Conservation (phyloP, 1,284 basidiomycete genomes). For the Leccinum angustisporum region DNA sequence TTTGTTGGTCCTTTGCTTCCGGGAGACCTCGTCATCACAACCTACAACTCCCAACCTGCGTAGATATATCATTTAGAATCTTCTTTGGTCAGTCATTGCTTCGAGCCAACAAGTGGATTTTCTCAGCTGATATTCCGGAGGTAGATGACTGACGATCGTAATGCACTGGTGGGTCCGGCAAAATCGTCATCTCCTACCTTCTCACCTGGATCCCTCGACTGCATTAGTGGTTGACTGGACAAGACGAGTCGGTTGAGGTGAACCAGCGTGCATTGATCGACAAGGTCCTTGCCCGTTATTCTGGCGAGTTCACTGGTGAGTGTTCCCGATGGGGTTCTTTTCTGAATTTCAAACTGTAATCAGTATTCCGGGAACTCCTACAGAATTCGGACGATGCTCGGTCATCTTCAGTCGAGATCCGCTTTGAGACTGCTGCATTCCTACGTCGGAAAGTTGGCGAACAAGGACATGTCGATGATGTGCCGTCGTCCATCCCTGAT, state of each 20-base stretch:
- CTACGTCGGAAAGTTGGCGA: constrained; percentile 40
- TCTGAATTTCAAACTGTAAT: not conserved
- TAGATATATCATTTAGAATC: not conserved
- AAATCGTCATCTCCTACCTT: not conserved
- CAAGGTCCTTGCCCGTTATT: constrained; percentile 92
- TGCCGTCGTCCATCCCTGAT: constrained; percentile 48
- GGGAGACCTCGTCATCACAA: not conserved
- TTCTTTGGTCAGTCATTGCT: not conserved
- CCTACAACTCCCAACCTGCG: not conserved
- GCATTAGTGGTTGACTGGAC: constrained; percentile 64
- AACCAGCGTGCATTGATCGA: constrained; percentile 94
- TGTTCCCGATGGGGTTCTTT: not conserved
- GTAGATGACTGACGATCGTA: constrained; percentile 14
- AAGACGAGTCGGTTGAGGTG: constrained; percentile 87
- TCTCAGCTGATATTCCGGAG: not conserved
- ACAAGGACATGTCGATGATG: constrained; percentile 1
- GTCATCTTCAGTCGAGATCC: constrained; percentile 76
- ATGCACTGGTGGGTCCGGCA: constrained; percentile 11
- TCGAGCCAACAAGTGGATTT: not conserved
- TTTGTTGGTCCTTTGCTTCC: not conserved
- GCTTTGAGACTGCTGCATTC: constrained; percentile 56
- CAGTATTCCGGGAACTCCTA: constrained; percentile 87
- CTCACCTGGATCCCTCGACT: not conserved
- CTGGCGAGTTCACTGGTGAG: constrained; percentile 83
- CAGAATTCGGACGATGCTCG: constrained; percentile 95